Conservation (phyloP, 2,329 filamentous ascomycete genomes). For the Colletotrichum agaves region DNA sequence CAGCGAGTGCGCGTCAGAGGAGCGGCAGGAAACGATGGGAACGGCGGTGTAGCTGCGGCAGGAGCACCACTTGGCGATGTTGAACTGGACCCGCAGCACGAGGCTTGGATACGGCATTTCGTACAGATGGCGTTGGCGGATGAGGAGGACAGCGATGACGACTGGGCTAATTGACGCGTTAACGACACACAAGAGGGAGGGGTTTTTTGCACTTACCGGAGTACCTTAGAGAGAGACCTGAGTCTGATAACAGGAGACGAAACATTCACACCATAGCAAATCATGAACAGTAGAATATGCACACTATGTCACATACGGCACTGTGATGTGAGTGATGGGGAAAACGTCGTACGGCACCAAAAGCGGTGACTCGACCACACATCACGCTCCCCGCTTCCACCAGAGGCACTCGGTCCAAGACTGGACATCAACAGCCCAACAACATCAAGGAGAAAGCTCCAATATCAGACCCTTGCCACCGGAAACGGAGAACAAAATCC, state of each 20-base stretch:
- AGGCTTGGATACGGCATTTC: conserved; percentile 65
- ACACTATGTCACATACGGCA: background rate
- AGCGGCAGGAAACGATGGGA: conserved; percentile 24
- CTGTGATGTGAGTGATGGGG: background rate
- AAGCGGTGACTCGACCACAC: too few species aligned
- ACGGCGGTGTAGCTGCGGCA: background rate
- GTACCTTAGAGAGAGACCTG: background rate
- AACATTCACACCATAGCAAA: conserved; percentile 2
- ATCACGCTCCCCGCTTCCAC: too few species aligned
- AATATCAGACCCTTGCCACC: background rate
- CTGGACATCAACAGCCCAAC: background rate
- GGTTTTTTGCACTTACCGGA: background rate
- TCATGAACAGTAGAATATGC: background rate
- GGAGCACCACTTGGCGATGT: conserved; percentile 28
- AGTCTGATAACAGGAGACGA: background rate
- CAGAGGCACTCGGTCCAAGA: background rate
- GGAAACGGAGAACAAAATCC: background rate
- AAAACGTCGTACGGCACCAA: background rate
- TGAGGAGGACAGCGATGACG: conserved; percentile 60
- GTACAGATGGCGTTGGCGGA: conserved; percentile 65
- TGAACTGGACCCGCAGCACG: conserved; percentile 57
- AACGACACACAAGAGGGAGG: background rate
- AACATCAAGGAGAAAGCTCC: background rate
- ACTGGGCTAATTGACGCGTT: conserved; percentile 38
- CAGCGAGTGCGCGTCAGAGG: conserved; percentile 39